These are phyloP conservation scores for Amanita pseudoporphyria DNA, from an alignment of 768 basidiomycete genomes.

Conservation along the genomic window DNA sequence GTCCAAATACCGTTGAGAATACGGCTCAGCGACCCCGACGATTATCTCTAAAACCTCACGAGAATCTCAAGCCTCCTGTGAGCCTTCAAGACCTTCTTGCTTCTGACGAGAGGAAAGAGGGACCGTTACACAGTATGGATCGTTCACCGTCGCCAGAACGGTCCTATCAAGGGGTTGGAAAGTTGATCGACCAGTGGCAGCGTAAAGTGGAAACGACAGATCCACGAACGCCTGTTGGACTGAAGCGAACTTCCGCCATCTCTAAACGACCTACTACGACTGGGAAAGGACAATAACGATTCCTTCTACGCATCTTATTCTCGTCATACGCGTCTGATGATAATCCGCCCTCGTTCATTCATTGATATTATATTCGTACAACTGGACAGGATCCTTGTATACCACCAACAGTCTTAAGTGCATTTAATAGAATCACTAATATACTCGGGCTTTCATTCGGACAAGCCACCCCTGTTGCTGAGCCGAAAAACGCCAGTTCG, in stretches of 20 bases:
- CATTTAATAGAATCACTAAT: background rate
- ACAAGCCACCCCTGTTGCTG: background rate
- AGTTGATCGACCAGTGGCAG: slow-evolving; percentile 84
- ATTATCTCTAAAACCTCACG: slow-evolving; percentile 20
- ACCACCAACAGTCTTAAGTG: background rate
- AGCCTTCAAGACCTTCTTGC: slow-evolving; percentile 11
- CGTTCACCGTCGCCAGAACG: slow-evolving; percentile 64
- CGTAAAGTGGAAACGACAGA: slow-evolving; percentile 54
- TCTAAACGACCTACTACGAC: slow-evolving; percentile 30
- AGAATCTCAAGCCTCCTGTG: slow-evolving; percentile 11
- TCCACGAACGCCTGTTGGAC: slow-evolving; percentile 19
- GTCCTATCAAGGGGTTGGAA: slow-evolving; percentile 77
- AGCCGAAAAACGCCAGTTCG: too few species aligned
- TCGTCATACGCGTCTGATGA: background rate
- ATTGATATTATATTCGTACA: background rate
- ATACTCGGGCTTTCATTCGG: background rate
- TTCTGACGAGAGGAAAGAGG: slow-evolving; percentile 8
- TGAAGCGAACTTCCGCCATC: slow-evolving; percentile 27
- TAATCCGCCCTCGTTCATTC: background rate
- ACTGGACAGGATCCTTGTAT: slow-evolving; percentile 5
- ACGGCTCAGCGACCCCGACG: slow-evolving; percentile 16
- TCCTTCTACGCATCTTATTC: background rate
- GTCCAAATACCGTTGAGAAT: slow-evolving; percentile 1
- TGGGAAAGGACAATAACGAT: slow-evolving; percentile 10
- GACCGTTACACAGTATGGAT: slow-evolving; percentile 12